These are phyloP conservation scores for Lomentospora prolificans DNA, from an alignment of 2,329 filamentous ascomycete genomes.

Conservation along the genomic window DNA sequence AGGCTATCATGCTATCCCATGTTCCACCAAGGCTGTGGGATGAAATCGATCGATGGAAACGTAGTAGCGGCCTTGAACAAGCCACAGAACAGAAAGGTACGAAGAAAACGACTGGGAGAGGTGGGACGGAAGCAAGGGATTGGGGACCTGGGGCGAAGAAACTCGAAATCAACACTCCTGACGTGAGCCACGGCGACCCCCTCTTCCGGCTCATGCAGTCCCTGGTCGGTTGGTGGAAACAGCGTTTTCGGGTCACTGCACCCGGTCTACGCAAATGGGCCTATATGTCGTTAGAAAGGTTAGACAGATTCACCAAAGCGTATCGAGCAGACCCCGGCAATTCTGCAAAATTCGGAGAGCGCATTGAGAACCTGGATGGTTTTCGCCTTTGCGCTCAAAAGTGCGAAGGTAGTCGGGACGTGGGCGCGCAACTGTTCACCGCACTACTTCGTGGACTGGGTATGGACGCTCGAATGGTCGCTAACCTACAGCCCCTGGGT, in stretches of 20 bases:
- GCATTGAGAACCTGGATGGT: constrained; percentile 53
- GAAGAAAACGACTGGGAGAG: constrained; percentile 24
- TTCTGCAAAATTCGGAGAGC: constrained; percentile 62
- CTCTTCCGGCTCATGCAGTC: constrained; percentile 65
- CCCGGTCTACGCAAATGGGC: constrained; percentile 82
- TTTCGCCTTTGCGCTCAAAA: constrained; percentile 60
- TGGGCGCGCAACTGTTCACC: constrained; percentile 83
- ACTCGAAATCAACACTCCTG: constrained; percentile 59
- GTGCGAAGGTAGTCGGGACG: constrained; percentile 74
- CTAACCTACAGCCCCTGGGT: constrained; percentile 74
- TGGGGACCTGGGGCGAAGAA: constrained; percentile 63
- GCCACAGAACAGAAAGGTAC: constrained; percentile 22
- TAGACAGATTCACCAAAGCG: constrained; percentile 64
- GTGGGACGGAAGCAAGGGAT: constrained; percentile 35
- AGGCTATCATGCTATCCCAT: constrained; percentile 66
- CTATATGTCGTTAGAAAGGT: constrained; percentile 67
- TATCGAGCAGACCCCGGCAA: constrained; percentile 56
- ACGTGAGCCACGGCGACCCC: constrained; percentile 77
- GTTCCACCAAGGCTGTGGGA: constrained; percentile 58
- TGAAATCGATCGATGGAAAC: constrained; percentile 64
- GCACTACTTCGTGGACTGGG: constrained; percentile 72
- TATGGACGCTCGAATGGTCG: constrained; percentile 73
- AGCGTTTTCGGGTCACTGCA: constrained; percentile 65
- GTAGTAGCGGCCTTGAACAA: constrained; percentile 52
- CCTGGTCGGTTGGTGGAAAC: constrained; percentile 80